These are phyloP conservation scores for Flueggea neowawraea DNA, from an alignment of 441 rosid genomes.

Conservation along the genomic window DNA sequence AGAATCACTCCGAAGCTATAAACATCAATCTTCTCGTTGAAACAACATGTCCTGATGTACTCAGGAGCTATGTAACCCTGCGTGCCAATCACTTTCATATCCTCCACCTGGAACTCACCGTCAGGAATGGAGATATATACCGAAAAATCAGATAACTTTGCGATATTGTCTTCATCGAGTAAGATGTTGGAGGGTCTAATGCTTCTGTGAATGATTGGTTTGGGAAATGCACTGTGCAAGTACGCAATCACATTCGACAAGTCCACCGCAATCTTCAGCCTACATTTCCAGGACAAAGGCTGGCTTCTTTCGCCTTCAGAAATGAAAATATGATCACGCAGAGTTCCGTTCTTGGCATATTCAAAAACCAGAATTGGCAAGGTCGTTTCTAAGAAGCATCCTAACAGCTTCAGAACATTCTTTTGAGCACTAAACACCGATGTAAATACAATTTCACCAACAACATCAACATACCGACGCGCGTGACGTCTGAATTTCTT, in stretches of 20 bases:
- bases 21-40: not conserved
- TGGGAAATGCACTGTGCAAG: slow-evolving; percentile 38
- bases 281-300: not conserved
- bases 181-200: slow-evolving; percentile 21
- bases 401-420: slow-evolving; percentile 33
- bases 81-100: too few species aligned
- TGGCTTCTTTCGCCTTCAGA: not conserved
- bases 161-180: slow-evolving; percentile 19
- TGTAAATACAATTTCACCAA: slow-evolving; percentile 20
- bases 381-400: slow-evolving; percentile 39
- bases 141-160: slow-evolving; percentile 35
- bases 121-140: slow-evolving; percentile 31
- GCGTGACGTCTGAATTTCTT: not conserved
- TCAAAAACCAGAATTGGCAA: slow-evolving; percentile 31
- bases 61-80: too few species aligned
- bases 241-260: slow-evolving; percentile 26
- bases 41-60: not conserved
- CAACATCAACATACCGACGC: not conserved
- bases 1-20: too few species aligned
- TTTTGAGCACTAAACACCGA: slow-evolving; percentile 41
- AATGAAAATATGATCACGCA: not conserved
- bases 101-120: slow-evolving; percentile 17
- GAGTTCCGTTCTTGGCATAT: slow-evolving; percentile 19
- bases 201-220: slow-evolving; percentile 25
- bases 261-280: slow-evolving; percentile 15